Evolutionary conservation across 176 grass and related monocot genomes (phyloP).

Genomic region (Echinochloa phyllopogon): DNA sequence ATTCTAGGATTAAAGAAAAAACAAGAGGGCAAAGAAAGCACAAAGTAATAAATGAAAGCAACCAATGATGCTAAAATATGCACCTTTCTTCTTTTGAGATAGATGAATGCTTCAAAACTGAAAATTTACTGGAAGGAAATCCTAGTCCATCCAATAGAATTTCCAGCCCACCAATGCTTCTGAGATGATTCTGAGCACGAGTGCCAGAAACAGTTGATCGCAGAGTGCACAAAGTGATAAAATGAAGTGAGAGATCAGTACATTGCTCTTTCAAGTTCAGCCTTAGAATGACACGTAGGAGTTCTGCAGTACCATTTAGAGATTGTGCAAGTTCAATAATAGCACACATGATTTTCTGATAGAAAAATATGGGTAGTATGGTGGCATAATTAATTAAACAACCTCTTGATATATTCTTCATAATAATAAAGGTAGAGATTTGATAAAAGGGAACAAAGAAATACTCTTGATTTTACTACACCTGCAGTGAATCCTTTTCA

Average conservation of each 20-base stretch:
- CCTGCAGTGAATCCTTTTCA: neutral
- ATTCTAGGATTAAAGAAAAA: slow-evolving; percentile 22
- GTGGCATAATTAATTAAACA: slow-evolving; percentile 20
- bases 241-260: slow-evolving; percentile 82
- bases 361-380: slow-evolving; percentile 9
- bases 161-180: slow-evolving; percentile 93
- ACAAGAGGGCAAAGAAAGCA: neutral
- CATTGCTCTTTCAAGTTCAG: slow-evolving; percentile 80
- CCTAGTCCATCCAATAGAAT: slow-evolving; percentile 88
- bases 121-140: slow-evolving; percentile 81
- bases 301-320: slow-evolving; percentile 64
- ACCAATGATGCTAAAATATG: neutral
- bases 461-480: neutral
- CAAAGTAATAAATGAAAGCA: slow-evolving; percentile 31
- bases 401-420: neutral
- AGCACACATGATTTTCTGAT: neutral
- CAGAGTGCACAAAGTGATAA: slow-evolving; percentile 73
- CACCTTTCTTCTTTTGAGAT: slow-evolving; percentile 78
- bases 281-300: slow-evolving; percentile 82
- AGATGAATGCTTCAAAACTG: slow-evolving; percentile 53
- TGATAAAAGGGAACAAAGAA: neutral
- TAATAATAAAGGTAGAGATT: slow-evolving; percentile 7
- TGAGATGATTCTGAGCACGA: slow-evolving; percentile 93
- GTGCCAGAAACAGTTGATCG: slow-evolving; percentile 70
- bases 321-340: slow-evolving; percentile 32